Evolutionary conservation across 1,284 basidiomycete species (phyloP), one percentile per base, ranked within the genome.

Genomic region (Trametes hirsuta): DNA sequence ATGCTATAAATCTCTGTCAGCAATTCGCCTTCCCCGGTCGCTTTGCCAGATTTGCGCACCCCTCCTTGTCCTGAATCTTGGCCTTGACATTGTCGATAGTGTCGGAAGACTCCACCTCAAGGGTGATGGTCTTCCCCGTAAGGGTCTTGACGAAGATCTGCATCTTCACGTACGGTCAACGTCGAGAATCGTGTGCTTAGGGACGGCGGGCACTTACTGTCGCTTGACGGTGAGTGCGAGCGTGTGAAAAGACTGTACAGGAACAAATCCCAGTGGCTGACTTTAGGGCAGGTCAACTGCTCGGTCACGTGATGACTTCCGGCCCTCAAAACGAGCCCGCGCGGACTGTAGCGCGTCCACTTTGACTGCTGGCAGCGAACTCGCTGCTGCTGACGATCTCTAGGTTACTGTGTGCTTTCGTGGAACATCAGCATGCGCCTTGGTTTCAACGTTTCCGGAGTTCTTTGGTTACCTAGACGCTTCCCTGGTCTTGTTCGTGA

Each of bases 111-210:
- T 97, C 94, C 71, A 97, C 95, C 87, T 97, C 95, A 71, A 97
- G 93, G 82, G 95, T 97, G 87, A 97, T 97, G 66, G 95, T 97
- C 90, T 97, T 97, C 69, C 95, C 95, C 76, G 95, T 97, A 69
- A 97, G 90, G 83, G 88, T 92, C 83, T 95, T 95, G 81, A 95
- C 93, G 84, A 95, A 94, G 75, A 95, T 94, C 80, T 94, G 93
- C 93, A 95, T 94, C 79, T 82, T 72, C 79, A 66, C 62, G 65
- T 58, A 62, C 59, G 58, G 63, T 63, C 65, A 65, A 66, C 65
- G 66, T 67, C 66, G 66, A 63, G 66, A 66, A 63, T 66, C 61
- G 55, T 57, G 55, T 47, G 61, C 64, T 63, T 64, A 63, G 47
- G 54, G 60, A 48, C 51, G 53, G 54, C 57, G 37, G 30, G 47